Conservation (phyloP, 2,329 filamentous ascomycete species). For the Xylaria multiplex region DNA sequence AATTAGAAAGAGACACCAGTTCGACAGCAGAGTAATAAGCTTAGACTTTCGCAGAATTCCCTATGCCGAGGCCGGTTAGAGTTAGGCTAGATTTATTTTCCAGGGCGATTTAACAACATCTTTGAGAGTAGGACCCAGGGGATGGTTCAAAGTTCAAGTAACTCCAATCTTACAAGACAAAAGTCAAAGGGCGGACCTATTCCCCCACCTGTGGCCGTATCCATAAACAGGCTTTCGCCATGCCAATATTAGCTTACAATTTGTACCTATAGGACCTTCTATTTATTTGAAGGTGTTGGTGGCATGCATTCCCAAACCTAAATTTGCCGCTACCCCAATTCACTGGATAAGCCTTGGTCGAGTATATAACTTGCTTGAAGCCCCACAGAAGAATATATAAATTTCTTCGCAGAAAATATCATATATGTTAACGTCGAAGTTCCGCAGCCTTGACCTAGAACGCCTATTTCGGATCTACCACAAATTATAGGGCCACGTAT, state of each 20-base stretch:
- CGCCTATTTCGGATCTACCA: not conserved
- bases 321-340: not conserved
- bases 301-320: constrained; percentile 5
- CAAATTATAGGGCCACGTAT: not conserved
- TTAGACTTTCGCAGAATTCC: too few species aligned
- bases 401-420: not conserved
- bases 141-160: too few species aligned
- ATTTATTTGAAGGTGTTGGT: not conserved
- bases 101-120: too few species aligned
- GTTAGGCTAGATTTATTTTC: too few species aligned
- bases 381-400: not conserved
- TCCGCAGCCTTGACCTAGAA: not conserved
- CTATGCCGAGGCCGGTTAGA: too few species aligned
- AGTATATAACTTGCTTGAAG: not conserved
- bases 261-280: constrained; percentile 6
- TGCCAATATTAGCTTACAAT: not conserved
- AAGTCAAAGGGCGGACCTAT: not conserved
- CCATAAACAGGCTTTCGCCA: not conserved
- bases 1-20: too few species aligned
- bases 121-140: too few species aligned
- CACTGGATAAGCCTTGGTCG: not conserved
- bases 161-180: not conserved
- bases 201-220: not conserved
- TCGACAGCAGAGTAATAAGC: too few species aligned
- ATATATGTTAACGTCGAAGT: not conserved